These are phyloP conservation scores for Scleroderma citrinum DNA, from an alignment of 768 basidiomycete genomes.

Conservation along the genomic window DNA sequence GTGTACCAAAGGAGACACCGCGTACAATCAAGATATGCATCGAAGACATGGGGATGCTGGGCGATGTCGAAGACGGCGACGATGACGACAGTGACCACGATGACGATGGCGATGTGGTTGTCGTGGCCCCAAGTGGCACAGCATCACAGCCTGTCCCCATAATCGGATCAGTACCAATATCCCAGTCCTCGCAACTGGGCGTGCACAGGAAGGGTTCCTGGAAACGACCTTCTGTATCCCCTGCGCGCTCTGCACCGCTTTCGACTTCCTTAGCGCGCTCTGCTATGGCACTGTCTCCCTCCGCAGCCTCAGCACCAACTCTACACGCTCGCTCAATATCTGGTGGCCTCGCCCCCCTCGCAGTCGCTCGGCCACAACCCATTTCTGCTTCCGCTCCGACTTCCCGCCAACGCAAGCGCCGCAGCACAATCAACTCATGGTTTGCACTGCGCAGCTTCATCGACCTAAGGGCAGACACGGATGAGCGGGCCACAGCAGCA, in stretches of 20 bases:
- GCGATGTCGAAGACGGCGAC: conserved; percentile 29
- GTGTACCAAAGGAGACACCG: neutral
- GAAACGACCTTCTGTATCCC: neutral
- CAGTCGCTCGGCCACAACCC: conserved; percentile 1
- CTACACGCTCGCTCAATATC: no score
- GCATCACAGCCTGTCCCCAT: conserved; percentile 7
- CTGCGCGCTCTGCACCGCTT: neutral
- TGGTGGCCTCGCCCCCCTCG: neutral
- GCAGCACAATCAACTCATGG: conserved; percentile 44
- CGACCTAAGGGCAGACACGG: conserved; percentile 45
- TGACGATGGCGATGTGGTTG: no score
- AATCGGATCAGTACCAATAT: conserved; percentile 8
- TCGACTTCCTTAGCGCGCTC: neutral
- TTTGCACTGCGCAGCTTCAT: conserved; percentile 61
- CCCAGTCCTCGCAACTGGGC: neutral
- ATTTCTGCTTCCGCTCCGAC: neutral
- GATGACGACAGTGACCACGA: no score
- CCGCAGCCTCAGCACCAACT: neutral
- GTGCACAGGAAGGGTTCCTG: neutral
- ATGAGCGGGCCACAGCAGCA: conserved; percentile 13
- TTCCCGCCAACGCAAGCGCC: conserved; percentile 21
- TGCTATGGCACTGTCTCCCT: neutral
- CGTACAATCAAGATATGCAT: conserved; percentile 9
- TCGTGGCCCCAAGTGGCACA: conserved; percentile 7
- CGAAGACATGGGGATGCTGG: conserved; percentile 21